These are phyloP conservation scores for Trichoderma koningiopsis DNA, from an alignment of 2,329 filamentous ascomycete genomes.

Conservation along the genomic window DNA sequence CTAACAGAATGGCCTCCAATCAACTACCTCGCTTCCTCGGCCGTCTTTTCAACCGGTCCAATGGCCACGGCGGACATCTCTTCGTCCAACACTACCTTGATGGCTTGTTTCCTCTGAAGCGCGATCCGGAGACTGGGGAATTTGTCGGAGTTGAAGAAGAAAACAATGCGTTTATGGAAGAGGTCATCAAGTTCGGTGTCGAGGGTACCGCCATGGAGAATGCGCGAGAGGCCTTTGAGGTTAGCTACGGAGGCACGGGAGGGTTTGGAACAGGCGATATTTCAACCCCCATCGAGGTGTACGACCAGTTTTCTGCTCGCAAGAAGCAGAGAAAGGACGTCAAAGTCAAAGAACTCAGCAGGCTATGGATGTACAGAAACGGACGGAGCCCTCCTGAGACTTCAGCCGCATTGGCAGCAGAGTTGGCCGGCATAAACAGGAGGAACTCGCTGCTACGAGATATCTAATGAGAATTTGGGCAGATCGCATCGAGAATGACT, in stretches of 20 bases:
- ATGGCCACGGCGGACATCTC: constrained; percentile 57
- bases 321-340: constrained; percentile 41
- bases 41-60: constrained; percentile 59
- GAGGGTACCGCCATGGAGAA: constrained; percentile 48
- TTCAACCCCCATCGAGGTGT: constrained; percentile 43
- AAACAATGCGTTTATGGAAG: constrained; percentile 63
- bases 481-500: background rate
- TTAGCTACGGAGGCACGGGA: constrained; percentile 48
- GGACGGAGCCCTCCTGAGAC: constrained; percentile 54
- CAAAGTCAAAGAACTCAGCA: constrained; percentile 62
- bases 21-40: constrained; percentile 63
- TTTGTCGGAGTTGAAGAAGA: constrained; percentile 50
- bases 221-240: constrained; percentile 51
- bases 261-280: constrained; percentile 43
- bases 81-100: constrained; percentile 64
- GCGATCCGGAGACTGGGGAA: constrained; percentile 45
- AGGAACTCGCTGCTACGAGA: constrained; percentile 19
- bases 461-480: background rate
- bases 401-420: constrained; percentile 40
- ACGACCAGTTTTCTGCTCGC: constrained; percentile 36
- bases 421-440: constrained; percentile 35
- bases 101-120: constrained; percentile 59
- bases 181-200: constrained; percentile 50
- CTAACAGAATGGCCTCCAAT: constrained; percentile 43
- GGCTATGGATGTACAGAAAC: constrained; percentile 65